Base-by-base conservation (phyloP, 2,329 filamentous ascomycete species). In the Clarireedia hainanense region DNA sequence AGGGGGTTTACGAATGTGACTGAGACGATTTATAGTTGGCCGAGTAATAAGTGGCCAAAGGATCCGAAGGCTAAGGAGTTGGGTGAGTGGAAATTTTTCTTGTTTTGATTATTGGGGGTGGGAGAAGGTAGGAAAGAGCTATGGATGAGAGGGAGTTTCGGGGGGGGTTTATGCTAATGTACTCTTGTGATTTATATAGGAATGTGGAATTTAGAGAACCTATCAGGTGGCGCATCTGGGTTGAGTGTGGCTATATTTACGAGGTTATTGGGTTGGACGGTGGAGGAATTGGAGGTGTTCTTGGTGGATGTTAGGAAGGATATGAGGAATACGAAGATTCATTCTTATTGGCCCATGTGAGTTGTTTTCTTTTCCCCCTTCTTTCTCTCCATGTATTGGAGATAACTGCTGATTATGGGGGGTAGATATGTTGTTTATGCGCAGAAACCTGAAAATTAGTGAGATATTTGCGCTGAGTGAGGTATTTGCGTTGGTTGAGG, bases 281-380 rank as follows among this genome's bases (percentile, higher is more conserved):
- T 69, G 24, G 73, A 76, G 27, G 68, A 78, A 57, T 73, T 78
- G 14, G 74, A 79, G 62, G 55, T 76, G 6, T 75, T 77, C 54
- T 69, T 80, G n/a, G 67, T 76, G 17, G 69, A 74, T 10, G 75
- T 79, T 23, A 69, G 75, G 56, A 74, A 67, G 57, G 75, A 73
- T 12, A 76, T 76, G 59, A 68, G 68, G 57, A 74, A 76, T 55
- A 49, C 43, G 7, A 59, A 36, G 40, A 50, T 67, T 69, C 58
- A 71, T 75, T 60, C 70, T 75, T 80, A 78, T 57, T 80, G 80
- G 78, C 77, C 77, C 14, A 70, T 80, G 61, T 74, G 79, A 62
- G 72, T 80, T 30, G 6, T 9, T 30, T 30, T 5, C 2, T 7
- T 51, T 69, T 79, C 6, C 80, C 14, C 10, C 12, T 15, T 6